These are phyloP conservation scores for Leishmania aethiopica DNA, from an alignment of 208 protist genomes.

Conservation along the genomic window DNA sequence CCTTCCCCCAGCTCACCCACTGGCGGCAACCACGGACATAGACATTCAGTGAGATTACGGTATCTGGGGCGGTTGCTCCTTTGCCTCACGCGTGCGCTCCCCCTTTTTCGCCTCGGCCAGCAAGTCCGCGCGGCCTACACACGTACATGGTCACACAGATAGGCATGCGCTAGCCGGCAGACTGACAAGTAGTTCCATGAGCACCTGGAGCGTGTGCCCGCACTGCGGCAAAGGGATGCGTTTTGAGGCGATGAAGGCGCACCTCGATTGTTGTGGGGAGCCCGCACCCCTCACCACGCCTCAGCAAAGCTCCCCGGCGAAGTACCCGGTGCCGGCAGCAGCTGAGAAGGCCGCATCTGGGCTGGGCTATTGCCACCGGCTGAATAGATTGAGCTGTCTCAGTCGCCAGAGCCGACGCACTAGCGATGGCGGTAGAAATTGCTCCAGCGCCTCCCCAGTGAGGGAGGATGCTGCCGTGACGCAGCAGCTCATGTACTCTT, in stretches of 20 bases:
- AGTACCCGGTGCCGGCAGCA: neutral
- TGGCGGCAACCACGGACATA: neutral
- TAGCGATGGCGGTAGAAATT: neutral
- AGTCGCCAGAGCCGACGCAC: neutral
- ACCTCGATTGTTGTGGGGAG: conserved; percentile 39
- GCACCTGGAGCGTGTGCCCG: conserved; percentile 43
- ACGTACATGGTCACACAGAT: conserved; percentile 3
- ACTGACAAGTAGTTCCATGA: conserved; percentile 24
- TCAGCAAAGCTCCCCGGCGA: neutral
- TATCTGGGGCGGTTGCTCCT: too few relatives aligned
- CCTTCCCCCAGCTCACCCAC: too few relatives aligned
- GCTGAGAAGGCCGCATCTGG: conserved; percentile 8
- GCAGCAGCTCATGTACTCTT: conserved; percentile 12
- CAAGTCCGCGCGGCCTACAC: neutral
- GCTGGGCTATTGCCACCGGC: conserved; percentile 32
- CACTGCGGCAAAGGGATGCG: conserved; percentile 47
- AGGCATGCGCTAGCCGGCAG: neutral
- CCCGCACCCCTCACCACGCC: neutral
- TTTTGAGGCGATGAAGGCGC: conserved; percentile 37
- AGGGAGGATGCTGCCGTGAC: conserved; percentile 3
- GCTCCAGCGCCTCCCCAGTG: neutral
- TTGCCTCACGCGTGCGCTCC: neutral
- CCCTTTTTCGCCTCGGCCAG: neutral
- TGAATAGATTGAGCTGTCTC: conserved; percentile 30
- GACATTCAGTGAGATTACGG: neutral